These are phyloP conservation scores for Barnettozyma hawaiiensis DNA, from an alignment of 1,139 yeast genomes.

Conservation along the genomic window DNA sequence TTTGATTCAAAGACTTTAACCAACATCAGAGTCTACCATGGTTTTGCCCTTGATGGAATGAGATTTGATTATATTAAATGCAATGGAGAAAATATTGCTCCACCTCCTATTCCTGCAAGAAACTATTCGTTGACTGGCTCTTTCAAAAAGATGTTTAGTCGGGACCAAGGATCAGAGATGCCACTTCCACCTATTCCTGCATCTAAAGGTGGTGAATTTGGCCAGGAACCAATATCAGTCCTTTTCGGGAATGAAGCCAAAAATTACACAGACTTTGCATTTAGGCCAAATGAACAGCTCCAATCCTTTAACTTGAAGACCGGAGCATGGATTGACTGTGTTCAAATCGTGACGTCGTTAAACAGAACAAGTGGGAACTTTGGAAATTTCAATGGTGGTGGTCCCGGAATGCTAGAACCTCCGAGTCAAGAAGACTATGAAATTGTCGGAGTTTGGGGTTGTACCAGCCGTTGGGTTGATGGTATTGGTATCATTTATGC, in stretches of 20 bases:
- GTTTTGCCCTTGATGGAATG: conserved; percentile 77
- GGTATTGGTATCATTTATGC: conserved; percentile 52
- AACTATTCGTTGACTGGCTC: conserved; percentile 35
- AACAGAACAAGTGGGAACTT: conserved; percentile 49
- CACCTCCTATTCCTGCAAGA: conserved; percentile 45
- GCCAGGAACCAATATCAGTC: conserved; percentile 23
- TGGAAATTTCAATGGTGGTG: conserved; percentile 70
- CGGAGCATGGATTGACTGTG: conserved; percentile 89
- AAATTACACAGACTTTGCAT: conserved; percentile 48
- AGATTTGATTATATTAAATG: conserved; percentile 25
- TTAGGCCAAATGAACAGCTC: conserved; percentile 54
- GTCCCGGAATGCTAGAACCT: conserved; percentile 48
- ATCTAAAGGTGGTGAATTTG: not conserved
- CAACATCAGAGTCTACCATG: conserved; percentile 59
- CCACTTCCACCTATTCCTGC: not conserved
- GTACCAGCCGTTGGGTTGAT: conserved; percentile 61
- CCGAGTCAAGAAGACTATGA: conserved; percentile 47
- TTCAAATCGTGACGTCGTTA: conserved; percentile 53
- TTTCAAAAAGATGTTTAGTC: conserved; percentile 5
- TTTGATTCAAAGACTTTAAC: conserved; percentile 31
- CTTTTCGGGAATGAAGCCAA: conserved; percentile 61
- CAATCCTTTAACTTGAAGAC: conserved; percentile 57
- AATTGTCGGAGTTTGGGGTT: conserved; percentile 67
- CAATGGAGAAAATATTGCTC: conserved; percentile 21
- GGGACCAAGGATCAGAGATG: not conserved